Base-by-base conservation (phyloP, 805 yeast species). In the Wickerhamiella shivajii region DNA sequence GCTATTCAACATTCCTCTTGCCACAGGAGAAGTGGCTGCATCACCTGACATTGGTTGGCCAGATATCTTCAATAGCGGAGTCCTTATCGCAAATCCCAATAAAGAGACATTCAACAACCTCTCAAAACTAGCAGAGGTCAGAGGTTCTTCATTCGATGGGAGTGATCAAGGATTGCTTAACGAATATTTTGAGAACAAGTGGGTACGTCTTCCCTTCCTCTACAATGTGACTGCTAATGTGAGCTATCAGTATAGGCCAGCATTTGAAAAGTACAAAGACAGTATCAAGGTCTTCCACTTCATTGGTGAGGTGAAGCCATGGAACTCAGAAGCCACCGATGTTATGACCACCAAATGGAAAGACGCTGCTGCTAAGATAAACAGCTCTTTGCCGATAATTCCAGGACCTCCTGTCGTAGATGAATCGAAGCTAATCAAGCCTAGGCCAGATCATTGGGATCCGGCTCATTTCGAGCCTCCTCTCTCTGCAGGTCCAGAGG, bases 1-100 rank as follows among this genome's bases (percentile, higher is more conserved):
- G 13, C 44, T 59, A 27, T 56, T 55, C 30, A 52, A 15, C n/a
- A 32, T 44, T 9, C 39, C 24, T 3, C 27, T 25, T 13, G 36
- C 34, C 15, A 39, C 36, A 4, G 38, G 32, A 11, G 19, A 22
- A 1, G 43, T 56, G 19, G 59, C 53, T 1, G 64, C 90, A 1
- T 60, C 75, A 11, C 78, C 92, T 0, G 94, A 83, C 56, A 62
- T 71, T n/a, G 93, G 93, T 10, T 83, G 92, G 79, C 93, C 93
- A 0, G 94, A 83, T 57, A 65, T 77, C 46, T 83, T 83, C 60
- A 81, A 83, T 53, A 69, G 84, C 20, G 93, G 94, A 3, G 69
- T 81, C 14, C 61, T 81, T 47, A 59, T 73, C 3, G 50, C 73
- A 18, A 60, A 62, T 22, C 93, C 93, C 3, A 58, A 61, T 43